These are phyloP conservation scores for Magnolia changhungtana DNA, from an alignment of 164 flowering plant species.

Conservation along the genomic window DNA sequence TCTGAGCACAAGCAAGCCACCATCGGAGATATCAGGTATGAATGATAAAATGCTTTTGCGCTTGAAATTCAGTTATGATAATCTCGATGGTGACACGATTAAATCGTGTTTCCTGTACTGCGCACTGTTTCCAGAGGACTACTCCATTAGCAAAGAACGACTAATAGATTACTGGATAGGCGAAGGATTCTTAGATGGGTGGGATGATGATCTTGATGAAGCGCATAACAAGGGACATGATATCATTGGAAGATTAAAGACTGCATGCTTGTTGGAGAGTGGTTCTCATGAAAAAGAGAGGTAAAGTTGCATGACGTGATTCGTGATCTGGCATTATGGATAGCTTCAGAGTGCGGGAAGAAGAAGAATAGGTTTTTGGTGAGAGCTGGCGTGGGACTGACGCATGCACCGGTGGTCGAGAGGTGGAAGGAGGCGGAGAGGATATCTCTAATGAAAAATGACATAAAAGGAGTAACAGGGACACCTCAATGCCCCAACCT, in stretches of 20 bases:
- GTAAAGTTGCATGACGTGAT: constrained; percentile 17
- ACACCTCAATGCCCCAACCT: constrained; percentile 19
- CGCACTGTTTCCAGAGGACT: constrained; percentile 11
- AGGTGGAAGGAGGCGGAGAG: constrained; percentile 16
- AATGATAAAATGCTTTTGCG: background rate
- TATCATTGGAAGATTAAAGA: constrained; percentile 10
- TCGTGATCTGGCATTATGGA: constrained; percentile 15
- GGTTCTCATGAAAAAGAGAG: constrained; percentile 6
- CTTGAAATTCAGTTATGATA: constrained; percentile 17
- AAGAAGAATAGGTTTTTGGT: constrained; percentile 5
- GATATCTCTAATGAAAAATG: constrained; percentile 11
- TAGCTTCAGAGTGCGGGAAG: constrained; percentile 11
- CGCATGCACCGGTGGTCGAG: constrained; percentile 3
- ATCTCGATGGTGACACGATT: background rate
- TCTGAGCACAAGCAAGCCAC: background rate
- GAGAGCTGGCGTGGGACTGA: background rate
- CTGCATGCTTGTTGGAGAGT: constrained; percentile 15
- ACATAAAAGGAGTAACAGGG: background rate
- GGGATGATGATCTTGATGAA: constrained; percentile 4
- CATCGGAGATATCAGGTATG: constrained; percentile 2
- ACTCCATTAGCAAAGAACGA: constrained; percentile 2
- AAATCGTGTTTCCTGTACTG: constrained; percentile 13
- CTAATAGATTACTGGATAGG: constrained; percentile 13
- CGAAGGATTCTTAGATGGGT: constrained; percentile 13
- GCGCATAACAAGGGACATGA: constrained; percentile 10